These are phyloP conservation scores for Coniosporium uncinatum DNA, from an alignment of 2,329 filamentous ascomycete genomes.

Conservation along the genomic window DNA sequence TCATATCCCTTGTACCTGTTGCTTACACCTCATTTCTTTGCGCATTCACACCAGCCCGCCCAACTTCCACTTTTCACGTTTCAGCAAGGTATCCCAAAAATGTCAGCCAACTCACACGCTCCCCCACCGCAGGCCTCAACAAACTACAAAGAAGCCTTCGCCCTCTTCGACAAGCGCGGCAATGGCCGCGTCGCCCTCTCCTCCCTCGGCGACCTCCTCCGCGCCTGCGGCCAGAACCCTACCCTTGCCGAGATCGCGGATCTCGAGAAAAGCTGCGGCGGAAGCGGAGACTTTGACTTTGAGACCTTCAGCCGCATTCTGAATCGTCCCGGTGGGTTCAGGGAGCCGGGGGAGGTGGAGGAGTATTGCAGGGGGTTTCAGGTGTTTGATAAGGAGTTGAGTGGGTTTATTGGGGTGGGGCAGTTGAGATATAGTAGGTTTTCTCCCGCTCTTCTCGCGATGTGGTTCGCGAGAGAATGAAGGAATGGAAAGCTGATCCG, in stretches of 20 bases:
- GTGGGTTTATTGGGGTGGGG: constrained; percentile 94
- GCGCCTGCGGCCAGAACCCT: constrained; percentile 97
- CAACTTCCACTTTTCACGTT: too few species aligned
- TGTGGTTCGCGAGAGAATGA: too few species aligned
- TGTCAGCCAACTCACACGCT: constrained; percentile 9
- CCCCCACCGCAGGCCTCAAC: constrained; percentile 61
- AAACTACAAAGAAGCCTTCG: constrained; percentile 99
- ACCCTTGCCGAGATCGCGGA: constrained; percentile 91
- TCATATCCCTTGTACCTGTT: too few species aligned
- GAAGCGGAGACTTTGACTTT: too few species aligned
- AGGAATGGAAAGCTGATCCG: background rate
- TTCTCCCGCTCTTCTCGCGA: background rate
- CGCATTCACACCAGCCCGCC: too few species aligned
- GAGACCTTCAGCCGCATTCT: constrained; percentile 96
- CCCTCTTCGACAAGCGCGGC: constrained; percentile 98
- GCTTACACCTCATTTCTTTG: background rate
- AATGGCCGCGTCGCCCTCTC: constrained; percentile 87
- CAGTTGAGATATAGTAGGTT: constrained; percentile 80
- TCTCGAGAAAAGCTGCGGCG: constrained; percentile 83
- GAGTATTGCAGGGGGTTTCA: constrained; percentile 99
- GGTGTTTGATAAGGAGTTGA: constrained; percentile 99
- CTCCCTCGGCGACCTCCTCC: constrained; percentile 86
- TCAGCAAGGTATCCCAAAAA: too few species aligned
- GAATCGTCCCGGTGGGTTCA: constrained; percentile 96
- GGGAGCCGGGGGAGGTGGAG: constrained; percentile 94